A percentile compares a stretch with the other conserved stretches of the same genome.
These are phyloP conservation scores for Citrus trifoliata DNA, from an alignment of 345 rosid species.

Conservation along the genomic window DNA sequence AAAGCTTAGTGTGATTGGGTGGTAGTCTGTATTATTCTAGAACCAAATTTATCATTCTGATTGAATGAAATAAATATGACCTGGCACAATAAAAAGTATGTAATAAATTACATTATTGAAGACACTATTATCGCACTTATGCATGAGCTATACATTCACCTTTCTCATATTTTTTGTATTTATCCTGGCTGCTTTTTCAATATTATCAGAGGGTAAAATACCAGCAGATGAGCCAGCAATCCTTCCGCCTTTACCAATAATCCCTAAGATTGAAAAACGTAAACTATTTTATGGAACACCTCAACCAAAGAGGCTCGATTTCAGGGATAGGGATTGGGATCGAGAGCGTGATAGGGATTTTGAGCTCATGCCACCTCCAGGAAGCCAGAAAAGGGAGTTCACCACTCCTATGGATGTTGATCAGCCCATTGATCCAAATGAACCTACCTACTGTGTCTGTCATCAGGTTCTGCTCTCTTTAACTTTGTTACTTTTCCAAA, in stretches of 20 bases:
- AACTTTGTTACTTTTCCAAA: conserved; percentile 1
- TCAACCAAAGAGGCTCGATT: conserved; percentile 75
- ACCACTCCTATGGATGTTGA: conserved; percentile 56
- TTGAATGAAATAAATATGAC: background rate
- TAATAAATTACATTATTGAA: background rate
- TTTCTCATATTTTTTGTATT: conserved; percentile 17
- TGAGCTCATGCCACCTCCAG: conserved; percentile 99
- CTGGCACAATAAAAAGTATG: background rate
- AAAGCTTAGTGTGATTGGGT: background rate
- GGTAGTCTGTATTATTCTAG: background rate
- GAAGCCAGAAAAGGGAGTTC: conserved; percentile 77
- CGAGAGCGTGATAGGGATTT: conserved; percentile 89
- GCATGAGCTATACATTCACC: conserved; percentile 7
- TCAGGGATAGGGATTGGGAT: conserved; percentile 86
- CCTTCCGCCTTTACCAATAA: conserved; percentile 80
- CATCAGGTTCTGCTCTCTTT: conserved; percentile 70
- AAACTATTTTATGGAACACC: conserved; percentile 59
- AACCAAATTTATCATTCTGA: background rate
- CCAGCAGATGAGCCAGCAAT: conserved; percentile 82
- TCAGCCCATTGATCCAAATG: conserved; percentile 96
- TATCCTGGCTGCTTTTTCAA: conserved; percentile 10
- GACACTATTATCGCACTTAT: background rate
- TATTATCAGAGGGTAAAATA: conserved; percentile 79
- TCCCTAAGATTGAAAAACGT: conserved; percentile 82
- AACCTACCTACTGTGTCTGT: conserved; percentile 97